Base-by-base conservation (phyloP, 495 filamentous ascomycete genomes). In the Aspergillus haitiensis region DNA sequence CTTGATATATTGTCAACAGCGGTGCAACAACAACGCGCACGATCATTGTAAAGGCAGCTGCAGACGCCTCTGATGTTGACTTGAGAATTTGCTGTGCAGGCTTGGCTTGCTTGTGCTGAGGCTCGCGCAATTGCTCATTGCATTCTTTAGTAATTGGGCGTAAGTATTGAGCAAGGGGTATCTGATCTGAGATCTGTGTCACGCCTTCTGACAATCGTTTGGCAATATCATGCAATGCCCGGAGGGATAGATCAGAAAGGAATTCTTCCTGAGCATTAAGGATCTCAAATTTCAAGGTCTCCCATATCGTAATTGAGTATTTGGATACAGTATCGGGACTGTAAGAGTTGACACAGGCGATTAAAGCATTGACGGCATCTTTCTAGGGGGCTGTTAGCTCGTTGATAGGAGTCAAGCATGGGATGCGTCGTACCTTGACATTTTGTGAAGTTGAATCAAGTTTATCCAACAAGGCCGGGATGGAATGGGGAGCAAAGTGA, bases 61-160 rank as follows among this genome's bases (percentile, higher is more conserved):
- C 67, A n/a, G 83, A 85, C 15, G 84, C 79, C 34, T 75, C 73
- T 6, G 84, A 82, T 11, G 87, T 61, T 12, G 78, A 78, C 10
- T 79, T 74, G 16, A 91, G 67, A 13, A 91, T 88, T 49, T 83
- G 79, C 11, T 86, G 85, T 5, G 84, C 78, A 12, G 88, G 86
- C 69, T 86, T 84, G 9, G 88, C 88, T 65, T 91, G 85, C 68
- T 89, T 90, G 34, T 88, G 86, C 56, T 88, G 87, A n/a, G 88
- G 87, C 61, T 90, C 88, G 61, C 86, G 83, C 5, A 91, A 70
- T 60, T 88, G 84, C 57, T 89, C 83, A 58, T 87, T 86, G 65
- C 86, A 89, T 67, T 90, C 88, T 65, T 86, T 85, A 11, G 81
- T 81, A 52, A 90, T 83, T 11, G 85, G 80, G 35, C 79, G 78